Evolutionary conservation across 2,329 filamentous ascomycete genomes (phyloP).

Genomic region (Leptoxyphium fumago): DNA sequence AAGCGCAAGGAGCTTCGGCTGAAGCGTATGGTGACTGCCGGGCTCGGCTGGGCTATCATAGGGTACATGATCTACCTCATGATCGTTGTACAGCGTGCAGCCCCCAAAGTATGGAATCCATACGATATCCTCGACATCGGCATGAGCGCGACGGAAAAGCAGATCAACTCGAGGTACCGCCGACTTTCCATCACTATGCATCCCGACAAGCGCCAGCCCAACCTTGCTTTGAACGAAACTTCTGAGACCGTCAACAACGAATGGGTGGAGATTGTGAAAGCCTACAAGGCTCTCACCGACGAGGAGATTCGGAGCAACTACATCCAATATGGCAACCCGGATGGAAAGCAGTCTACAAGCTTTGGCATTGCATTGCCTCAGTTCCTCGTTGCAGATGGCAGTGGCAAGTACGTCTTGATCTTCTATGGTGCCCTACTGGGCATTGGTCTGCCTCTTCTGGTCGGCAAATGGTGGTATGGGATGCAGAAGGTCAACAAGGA

Average conservation of each 20-base stretch:
- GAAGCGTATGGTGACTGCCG: constrained; percentile 65
- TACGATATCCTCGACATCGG: constrained; percentile 86
- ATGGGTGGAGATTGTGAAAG: constrained; percentile 93
- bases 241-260: constrained; percentile 66
- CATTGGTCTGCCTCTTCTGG: constrained; percentile 78
- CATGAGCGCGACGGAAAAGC: constrained; percentile 69
- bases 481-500: constrained; percentile 88
- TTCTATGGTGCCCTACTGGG: constrained; percentile 81
- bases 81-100: constrained; percentile 54
- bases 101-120: constrained; percentile 81
- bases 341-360: constrained; percentile 95
- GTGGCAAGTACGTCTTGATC: constrained; percentile 86
- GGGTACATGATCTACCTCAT: constrained; percentile 88
- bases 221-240: constrained; percentile 79
- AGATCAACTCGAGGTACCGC: constrained; percentile 86
- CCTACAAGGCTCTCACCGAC: constrained; percentile 93
- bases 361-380: constrained; percentile 93
- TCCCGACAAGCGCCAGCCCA: constrained; percentile 80
- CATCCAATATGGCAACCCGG: constrained; percentile 86
- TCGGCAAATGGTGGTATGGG: constrained; percentile 98
- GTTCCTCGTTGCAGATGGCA: constrained; percentile 82
- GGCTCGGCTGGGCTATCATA: constrained; percentile 70
- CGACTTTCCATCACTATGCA: constrained; percentile 74
- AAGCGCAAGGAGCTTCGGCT: constrained; percentile 78
- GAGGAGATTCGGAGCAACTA: constrained; percentile 97